A percentile compares a stretch with the other conserved stretches of the same genome.
Evolutionary conservation across 305 asterid genomes (phyloP).

Genomic region (Fraxinus angustifolia): DNA sequence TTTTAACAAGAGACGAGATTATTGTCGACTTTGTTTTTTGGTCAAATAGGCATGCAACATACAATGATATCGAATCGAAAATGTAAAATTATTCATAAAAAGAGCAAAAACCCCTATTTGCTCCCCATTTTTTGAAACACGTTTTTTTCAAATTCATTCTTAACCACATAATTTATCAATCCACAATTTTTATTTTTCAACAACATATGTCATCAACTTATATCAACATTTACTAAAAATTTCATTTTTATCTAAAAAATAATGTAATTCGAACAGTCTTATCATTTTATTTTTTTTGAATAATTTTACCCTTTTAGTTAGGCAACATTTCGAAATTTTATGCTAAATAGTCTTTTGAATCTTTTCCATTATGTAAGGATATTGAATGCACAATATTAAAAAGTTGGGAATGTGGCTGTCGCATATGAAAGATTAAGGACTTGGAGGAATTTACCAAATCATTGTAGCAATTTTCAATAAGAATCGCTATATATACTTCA

Average conservation of each 20-base stretch:
- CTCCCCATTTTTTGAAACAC: background rate
- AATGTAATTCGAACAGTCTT: background rate
- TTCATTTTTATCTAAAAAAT: too few relatives aligned
- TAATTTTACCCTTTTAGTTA: background rate
- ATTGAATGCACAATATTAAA: background rate
- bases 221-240: too few relatives aligned
- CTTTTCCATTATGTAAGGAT: background rate
- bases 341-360: too few relatives aligned
- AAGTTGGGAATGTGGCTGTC: background rate
- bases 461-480: background rate
- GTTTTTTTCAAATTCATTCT: too few relatives aligned
- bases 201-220: too few relatives aligned
- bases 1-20: too few relatives aligned
- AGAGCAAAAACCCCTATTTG: background rate
- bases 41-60: background rate
- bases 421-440: background rate
- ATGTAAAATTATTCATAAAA: background rate
- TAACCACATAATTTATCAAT: too few relatives aligned
- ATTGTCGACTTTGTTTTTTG: too few relatives aligned
- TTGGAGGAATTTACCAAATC: background rate
- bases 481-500: background rate
- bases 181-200: too few relatives aligned
- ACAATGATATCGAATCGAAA: background rate
- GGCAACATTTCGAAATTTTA: background rate
- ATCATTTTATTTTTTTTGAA: too few relatives aligned